Evolutionary conservation across 805 yeast species (phyloP), one percentile per base, ranked within the genome.

Genomic region (Deakozyma indianensis): DNA sequence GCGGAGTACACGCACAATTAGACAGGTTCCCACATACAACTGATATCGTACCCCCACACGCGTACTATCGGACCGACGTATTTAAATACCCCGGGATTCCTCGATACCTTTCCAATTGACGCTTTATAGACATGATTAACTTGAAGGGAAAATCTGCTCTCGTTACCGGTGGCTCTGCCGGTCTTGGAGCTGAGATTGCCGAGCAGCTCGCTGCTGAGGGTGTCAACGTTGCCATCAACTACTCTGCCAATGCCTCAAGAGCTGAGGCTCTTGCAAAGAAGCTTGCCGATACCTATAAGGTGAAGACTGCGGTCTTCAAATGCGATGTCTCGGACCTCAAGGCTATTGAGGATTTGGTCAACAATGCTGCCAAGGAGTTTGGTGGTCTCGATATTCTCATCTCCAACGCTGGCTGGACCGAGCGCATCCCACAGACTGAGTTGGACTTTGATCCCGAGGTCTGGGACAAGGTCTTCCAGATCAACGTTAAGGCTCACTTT

Each of bases 131-230:
- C 35, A 51, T 51, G 53, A 47, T 54, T 22, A 41, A 48, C 43
- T 51, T 57, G 38, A 50, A 47, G 24, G 61, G 59, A 21, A 62
- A 60, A 38, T 48, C 48, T 28, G 96, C 96, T n/a, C 83, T 92
- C 24, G 75, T 92, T 18, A 92, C 98, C 4, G 98, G 98, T 47
- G 94, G 96, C 3, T 85, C 96, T 43, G 97, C 92, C 61, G 98
- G 98, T 27, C 81, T 92, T 57, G 98, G 98, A 47, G 86, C 87
- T 60, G 95, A 92, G 61, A 92, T 75, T 59, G 80, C 96, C 1
- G 58, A 65, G 22, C 97, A 90, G 65, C 72, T 92, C 63, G 98
- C 97, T 9, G 63, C 71, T 45, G 78, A 74, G 52, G 95, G 95
- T 1, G 81, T 88, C 62, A 88, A 87, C 55, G 62, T 92, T 42